Evolutionary conservation across 169 alveolate genomes (phyloP).

Genomic region (Plasmodium adleri): DNA sequence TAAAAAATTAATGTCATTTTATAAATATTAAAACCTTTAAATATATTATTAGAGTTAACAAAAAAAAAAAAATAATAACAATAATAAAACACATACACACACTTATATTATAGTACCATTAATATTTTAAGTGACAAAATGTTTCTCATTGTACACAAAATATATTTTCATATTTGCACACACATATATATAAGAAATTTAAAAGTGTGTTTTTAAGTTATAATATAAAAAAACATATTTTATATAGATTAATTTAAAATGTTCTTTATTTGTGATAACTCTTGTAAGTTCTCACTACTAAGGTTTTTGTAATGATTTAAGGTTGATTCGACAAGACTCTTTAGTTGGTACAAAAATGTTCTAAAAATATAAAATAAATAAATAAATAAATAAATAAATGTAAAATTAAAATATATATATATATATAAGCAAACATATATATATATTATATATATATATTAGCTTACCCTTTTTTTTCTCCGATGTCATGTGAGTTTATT

Average conservation of each 20-base stretch:
- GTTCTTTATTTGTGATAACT: conserved; percentile 49
- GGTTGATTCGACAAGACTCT: conserved; percentile 53
- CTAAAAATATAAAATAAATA: conserved; percentile 22
- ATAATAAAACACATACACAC: too few relatives aligned
- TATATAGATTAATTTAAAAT: conserved; percentile 18
- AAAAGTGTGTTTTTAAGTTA: too few relatives aligned
- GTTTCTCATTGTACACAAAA: too few relatives aligned
- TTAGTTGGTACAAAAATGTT: conserved; percentile 31
- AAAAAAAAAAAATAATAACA: too few relatives aligned
- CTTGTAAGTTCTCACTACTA: conserved; percentile 26
- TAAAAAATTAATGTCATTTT: too few relatives aligned
- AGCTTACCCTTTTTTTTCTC: conserved; percentile 32
- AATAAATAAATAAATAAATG: not conserved
- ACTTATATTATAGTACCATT: too few relatives aligned
- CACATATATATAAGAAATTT: too few relatives aligned
- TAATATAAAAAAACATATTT: too few relatives aligned
- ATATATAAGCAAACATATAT: not conserved
- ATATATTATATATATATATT: not conserved
- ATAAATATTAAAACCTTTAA: too few relatives aligned
- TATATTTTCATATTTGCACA: too few relatives aligned
- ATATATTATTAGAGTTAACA: too few relatives aligned
- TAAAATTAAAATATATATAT: conserved; percentile 11
- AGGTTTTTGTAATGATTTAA: conserved; percentile 34
- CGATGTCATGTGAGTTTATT: conserved; percentile 25
- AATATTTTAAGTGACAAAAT: too few relatives aligned